Evolutionary conservation across 148 eudicot species (phyloP), one percentile per base, ranked within the genome.

Genomic region (Talinum fruticosum): DNA sequence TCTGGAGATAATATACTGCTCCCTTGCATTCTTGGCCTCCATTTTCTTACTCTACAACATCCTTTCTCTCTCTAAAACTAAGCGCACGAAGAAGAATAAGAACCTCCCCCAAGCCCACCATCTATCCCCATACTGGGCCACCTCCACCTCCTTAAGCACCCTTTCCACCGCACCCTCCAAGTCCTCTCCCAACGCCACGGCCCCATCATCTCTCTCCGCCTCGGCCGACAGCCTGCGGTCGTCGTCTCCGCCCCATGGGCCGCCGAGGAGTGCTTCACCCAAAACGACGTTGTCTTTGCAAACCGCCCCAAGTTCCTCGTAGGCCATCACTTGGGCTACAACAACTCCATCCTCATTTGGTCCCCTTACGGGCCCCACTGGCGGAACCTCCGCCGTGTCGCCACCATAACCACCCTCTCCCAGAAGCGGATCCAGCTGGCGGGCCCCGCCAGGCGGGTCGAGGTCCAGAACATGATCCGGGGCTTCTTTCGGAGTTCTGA

Each of bases 21-120:
- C 10, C 30, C 0, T 69, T 24, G 44, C 75, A 33, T 10, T 78
- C 21, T 57, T 28, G 35, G 79, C 69, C 26, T 35, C 69, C 19
- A 36, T 57, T 32, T 57, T 69, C 69, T 37, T 78, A 23, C 34
- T 69, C 19, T 57, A 69, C 54, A 69, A 69, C 14, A 29, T 78
- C 29, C 10, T 66, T 3, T 1, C 2, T 23, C 1, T 4, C 19
- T 47, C 64, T 44, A 62, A 71, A 12, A 24, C 62, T 18, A 79
- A 47, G 6, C 57, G 1, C 15, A 2, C 21, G 3, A 15, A 15
- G 21, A 51, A 51, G 57, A 67, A 53, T 41, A 76, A 79, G 26
- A 72, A 62, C 14, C 71, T 30, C 71, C 83, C 85, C 85, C 87
- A 68, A 82, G 83, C 54, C 85, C 87, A 67, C 85, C 81, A 29